Evolutionary conservation across 1,139 yeast species (phyloP).

Genomic region (Yamadazyma oceani): DNA sequence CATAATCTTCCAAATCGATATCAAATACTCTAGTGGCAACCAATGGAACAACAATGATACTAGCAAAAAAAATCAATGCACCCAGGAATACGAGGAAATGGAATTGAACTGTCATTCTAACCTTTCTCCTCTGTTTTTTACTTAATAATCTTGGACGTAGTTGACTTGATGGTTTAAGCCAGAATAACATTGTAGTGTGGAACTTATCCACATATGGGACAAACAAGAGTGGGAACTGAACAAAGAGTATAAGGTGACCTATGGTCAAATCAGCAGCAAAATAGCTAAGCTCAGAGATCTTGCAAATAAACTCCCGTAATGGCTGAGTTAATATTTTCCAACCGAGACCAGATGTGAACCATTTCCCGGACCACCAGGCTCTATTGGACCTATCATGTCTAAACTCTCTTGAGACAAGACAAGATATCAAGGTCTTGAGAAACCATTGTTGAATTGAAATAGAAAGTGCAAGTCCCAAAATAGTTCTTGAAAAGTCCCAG

Average conservation of each 20-base stretch:
- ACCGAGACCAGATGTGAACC: constrained; percentile 56
- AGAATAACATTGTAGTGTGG: constrained; percentile 78
- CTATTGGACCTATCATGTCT: constrained; percentile 49
- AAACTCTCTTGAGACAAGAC: constrained; percentile 50
- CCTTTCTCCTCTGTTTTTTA: constrained; percentile 31
- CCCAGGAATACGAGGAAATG: constrained; percentile 39
- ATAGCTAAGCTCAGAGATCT: constrained; percentile 52
- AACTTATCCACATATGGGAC: constrained; percentile 65
- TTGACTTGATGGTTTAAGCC: constrained; percentile 69
- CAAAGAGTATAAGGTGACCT: constrained; percentile 51
- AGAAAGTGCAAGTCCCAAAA: constrained; percentile 48
- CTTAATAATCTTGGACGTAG: constrained; percentile 40
- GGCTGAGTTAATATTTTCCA: constrained; percentile 54
- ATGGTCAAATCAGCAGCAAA: constrained; percentile 54
- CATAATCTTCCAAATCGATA: constrained; percentile 35
- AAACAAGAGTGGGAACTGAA: constrained; percentile 53
- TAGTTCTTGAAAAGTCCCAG: constrained; percentile 49
- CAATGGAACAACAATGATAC: constrained; percentile 43
- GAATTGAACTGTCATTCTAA: constrained; percentile 34
- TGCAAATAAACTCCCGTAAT: constrained; percentile 53
- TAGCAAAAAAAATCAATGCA: constrained; percentile 34
- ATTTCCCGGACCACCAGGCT: constrained; percentile 73
- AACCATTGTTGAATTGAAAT: constrained; percentile 44
- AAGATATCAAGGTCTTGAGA: constrained; percentile 37
- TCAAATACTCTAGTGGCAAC: constrained; percentile 29